Evolutionary conservation across 179 eudicot species (phyloP), one percentile per base, ranked within the genome.

Genomic region (Amaranthus tricolor): DNA sequence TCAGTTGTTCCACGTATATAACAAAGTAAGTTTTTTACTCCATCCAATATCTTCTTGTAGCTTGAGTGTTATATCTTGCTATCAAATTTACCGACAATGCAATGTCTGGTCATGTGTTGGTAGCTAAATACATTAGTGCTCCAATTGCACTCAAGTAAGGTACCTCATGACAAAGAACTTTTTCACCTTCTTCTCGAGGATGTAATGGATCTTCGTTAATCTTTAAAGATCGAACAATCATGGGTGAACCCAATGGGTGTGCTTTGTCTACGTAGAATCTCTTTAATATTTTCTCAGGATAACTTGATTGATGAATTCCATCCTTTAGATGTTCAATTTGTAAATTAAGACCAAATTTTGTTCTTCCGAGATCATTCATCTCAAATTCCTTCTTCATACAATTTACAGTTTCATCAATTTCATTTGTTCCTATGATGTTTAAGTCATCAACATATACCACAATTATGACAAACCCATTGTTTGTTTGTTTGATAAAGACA

Each of bases 11-110:
- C n/a, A n/a, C n/a, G n/a, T n/a, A n/a, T n/a, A n/a, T n/a, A n/a
- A n/a, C n/a, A 2, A 24, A 24, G 31, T 24, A 24, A 24, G 31
- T 24, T 1, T 24, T 24, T 24, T 73, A 13, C 67, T 59, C 17
- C 67, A 49, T 44, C 72, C 60, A 52, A 44, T 66, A 49, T 16
- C 74, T 55, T n/a, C 12, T 20, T 3, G 62, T 21, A 21, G 74
- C 62, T 11, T 5, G 5, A 21, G 50, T 11, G 16, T 16, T 54
- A 17, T 53, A 40, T 40, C 61, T 54, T 53, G 74, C 31, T 24
- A 24, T 1, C 31, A 24, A 24, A 24, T 24, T 24, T 2, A 24
- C 50, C 0, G 24, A 5, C 15, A 70, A 70, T 31, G 62, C 50
- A 2, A 70, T 54, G 10, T 31, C 51, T 7, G 20, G 51, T 70